Percentiles rank a stretch among this genome's conserved stretches.
Evolutionary conservation across 371 early-diverging fungal species (phyloP).

Genomic region (Syncephalis plumigaleata): DNA sequence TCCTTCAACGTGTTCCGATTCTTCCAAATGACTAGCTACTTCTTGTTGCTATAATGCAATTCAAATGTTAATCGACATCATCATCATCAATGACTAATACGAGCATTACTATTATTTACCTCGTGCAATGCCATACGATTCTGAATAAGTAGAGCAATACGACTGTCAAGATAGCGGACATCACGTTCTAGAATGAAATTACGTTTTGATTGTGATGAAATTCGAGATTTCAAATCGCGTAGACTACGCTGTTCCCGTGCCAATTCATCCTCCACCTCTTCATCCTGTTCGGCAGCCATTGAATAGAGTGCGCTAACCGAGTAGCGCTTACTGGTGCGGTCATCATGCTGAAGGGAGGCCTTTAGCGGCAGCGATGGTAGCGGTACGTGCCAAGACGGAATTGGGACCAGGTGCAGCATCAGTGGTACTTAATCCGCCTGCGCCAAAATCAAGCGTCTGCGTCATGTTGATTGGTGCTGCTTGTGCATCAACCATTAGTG

Average conservation of each 20-base stretch:
- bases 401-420: too few relatives aligned
- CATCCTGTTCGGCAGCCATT: slow-evolving; percentile 86
- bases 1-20: slow-evolving; percentile 44
- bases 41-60: slow-evolving; percentile 43
- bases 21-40: slow-evolving; percentile 54
- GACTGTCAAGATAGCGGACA: slow-evolving; percentile 80
- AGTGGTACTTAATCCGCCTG: too few relatives aligned
- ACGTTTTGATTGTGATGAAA: slow-evolving; percentile 86
- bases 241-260: slow-evolving; percentile 65
- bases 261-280: slow-evolving; percentile 84
- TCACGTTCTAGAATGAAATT: slow-evolving; percentile 90
- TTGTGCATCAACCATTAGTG: too few relatives aligned
- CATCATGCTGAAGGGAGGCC: background rate
- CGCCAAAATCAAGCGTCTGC: too few relatives aligned
- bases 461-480: too few relatives aligned
- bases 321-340: slow-evolving; percentile 38
- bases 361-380: background rate
- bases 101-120: too few relatives aligned
- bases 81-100: background rate
- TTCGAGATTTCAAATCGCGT: slow-evolving; percentile 71
- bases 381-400: background rate
- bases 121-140: slow-evolving; percentile 84
- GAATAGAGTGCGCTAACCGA: slow-evolving; percentile 84
- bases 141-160: slow-evolving; percentile 89
- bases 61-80: too few relatives aligned